Percentiles rank a stretch among this genome's conserved stretches.
phyloP scores from a whole-genome alignment of 352 stramenopile genomes.

The Phytophthora colocasiae region DNA sequence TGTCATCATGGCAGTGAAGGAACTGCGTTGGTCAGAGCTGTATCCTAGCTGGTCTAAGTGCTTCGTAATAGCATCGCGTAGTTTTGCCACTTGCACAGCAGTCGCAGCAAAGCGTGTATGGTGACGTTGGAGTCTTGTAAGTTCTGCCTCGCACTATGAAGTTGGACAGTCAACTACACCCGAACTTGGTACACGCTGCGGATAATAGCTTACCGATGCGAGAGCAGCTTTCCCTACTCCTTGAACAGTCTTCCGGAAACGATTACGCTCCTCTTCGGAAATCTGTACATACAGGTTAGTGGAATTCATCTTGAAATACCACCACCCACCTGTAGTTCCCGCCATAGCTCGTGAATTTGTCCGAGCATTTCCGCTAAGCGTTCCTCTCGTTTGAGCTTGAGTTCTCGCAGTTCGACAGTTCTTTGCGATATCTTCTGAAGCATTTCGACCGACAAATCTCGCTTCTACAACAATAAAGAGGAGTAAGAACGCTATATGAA shows the following conservation, averaged over 20 bases:
- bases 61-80: conserved; percentile 32
- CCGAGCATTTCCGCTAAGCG: conserved; percentile 37
- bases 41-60: conserved; percentile 38
- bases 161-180: neutral
- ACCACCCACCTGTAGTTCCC: conserved; percentile 32
- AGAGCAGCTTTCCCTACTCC: conserved; percentile 35
- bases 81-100: conserved; percentile 24
- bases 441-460: conserved; percentile 40
- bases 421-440: conserved; percentile 43
- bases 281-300: conserved; percentile 22
- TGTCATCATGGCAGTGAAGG: conserved; percentile 38
- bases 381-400: conserved; percentile 33
- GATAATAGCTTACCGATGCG: conserved; percentile 30
- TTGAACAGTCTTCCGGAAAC: conserved; percentile 34
- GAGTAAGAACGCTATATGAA: too few species aligned
- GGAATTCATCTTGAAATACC: too few species aligned
- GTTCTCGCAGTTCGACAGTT: conserved; percentile 42
- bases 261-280: conserved; percentile 34
- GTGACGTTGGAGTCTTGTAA: conserved; percentile 35
- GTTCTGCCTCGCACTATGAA: conserved; percentile 35
- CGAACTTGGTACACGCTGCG: neutral
- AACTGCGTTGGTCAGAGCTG: conserved; percentile 24
- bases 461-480: conserved; percentile 14
- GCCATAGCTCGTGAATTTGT: conserved; percentile 46
- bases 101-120: conserved; percentile 35